Evolutionary conservation across 2,329 filamentous ascomycete species (phyloP), one percentile per base, ranked within the genome.

Genomic region (Knufia fluminis): DNA sequence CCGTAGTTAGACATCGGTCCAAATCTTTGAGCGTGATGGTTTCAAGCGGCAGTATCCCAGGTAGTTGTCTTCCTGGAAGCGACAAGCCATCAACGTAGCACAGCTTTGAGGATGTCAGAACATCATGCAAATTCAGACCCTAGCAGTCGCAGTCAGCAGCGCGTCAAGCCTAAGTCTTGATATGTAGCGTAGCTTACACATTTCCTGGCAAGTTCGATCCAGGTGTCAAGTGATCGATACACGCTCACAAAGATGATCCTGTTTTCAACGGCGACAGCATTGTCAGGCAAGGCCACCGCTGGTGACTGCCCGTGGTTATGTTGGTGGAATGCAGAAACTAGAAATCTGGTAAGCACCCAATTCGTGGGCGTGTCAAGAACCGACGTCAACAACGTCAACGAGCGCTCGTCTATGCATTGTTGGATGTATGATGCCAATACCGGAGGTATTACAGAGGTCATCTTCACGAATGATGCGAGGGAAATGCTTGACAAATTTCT

Each of bases 201-300:
- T 65, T 82, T 82, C 48, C 52, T 58, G 47, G 79, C 76, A 1
- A 76, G 76, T 44, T 86, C 83, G 54, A 72, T 80, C 88, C 89
- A 96, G 62, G 94, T 94, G 1, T 77, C 71, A 55, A 76, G 78
- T 59, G 91, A 84, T 52, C 86, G 77, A 67, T 94, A 70, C 67
- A 92, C 95, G 69, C 86, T 94, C 51, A 92, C 80, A 2, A 96
- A 72, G 2, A 95, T 73, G 1, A 96, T 76, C 44, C 71, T 75
- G 39, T 48, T 47, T 3, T 31, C 31, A 9, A 41, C 33, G 4
- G 40, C 46, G 44, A 20, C 40, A 35, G n/a, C 26, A 12, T 26
- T 3, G 39, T 14, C 20, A 41, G 7, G 3, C 12, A 20, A 26
- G 24, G 10, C 26, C 22, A 24, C 46, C 38, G 17, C 40, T 40